A percentile compares a stretch with the other conserved stretches of the same genome.
These are phyloP conservation scores for Graphiopsis chlorocephala DNA, from an alignment of 2,329 filamentous ascomycete species.

Conservation along the genomic window DNA sequence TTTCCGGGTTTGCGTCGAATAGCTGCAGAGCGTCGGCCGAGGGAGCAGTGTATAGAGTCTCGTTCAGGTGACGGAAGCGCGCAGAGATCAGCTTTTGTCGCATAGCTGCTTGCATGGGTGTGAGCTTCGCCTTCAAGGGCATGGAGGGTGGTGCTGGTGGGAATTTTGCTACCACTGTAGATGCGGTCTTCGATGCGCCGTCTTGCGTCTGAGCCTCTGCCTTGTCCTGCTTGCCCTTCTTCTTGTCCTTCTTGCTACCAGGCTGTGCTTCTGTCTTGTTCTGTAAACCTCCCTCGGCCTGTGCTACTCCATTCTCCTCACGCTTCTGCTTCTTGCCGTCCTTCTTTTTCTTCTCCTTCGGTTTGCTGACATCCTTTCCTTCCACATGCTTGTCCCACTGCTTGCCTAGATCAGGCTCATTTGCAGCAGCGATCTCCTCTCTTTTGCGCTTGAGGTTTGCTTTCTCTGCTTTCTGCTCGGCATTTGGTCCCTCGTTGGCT, in stretches of 20 bases:
- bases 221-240: conserved; percentile 20
- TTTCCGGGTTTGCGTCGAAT: conserved; percentile 81
- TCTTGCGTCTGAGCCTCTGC: neutral
- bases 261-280: conserved; percentile 21
- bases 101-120: conserved; percentile 91
- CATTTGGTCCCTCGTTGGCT: conserved; percentile 32
- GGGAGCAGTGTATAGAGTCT: conserved; percentile 90
- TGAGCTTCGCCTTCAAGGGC: conserved; percentile 61
- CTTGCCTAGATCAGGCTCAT: conserved; percentile 67
- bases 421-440: conserved; percentile 49
- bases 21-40: conserved; percentile 79
- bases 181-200: neutral
- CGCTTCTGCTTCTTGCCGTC: conserved; percentile 30
- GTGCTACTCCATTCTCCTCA: conserved; percentile 11
- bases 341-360: conserved; percentile 34
- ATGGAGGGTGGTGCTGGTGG: conserved; percentile 31
- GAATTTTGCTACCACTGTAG: conserved; percentile 1
- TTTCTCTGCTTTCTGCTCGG: conserved; percentile 9
- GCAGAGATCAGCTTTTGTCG: conserved; percentile 90
- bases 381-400: conserved; percentile 80
- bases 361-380: conserved; percentile 50
- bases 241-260: conserved; percentile 15
- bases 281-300: conserved; percentile 19
- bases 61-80: conserved; percentile 94
- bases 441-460: conserved; percentile 27